Percentiles rank a stretch among this genome's conserved stretches.
Evolutionary conservation across 371 early-diverging fungal genomes (phyloP).

Genomic region (Lichtheimia ramosa): DNA sequence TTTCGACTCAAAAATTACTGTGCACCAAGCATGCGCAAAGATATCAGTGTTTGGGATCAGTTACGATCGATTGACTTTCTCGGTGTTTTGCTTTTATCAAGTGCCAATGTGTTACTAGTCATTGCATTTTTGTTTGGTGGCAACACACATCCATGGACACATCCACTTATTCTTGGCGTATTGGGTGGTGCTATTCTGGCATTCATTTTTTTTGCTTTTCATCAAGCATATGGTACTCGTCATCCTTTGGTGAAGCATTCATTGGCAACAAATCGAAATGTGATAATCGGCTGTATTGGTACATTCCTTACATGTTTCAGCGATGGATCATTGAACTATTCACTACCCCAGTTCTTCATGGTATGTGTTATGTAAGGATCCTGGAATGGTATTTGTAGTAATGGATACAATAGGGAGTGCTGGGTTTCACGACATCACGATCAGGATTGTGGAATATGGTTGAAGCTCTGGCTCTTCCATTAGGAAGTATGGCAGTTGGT

Average conservation of each 20-base stretch:
- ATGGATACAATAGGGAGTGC: background rate
- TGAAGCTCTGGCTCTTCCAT: slow-evolving; percentile 1
- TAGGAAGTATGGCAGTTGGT: background rate
- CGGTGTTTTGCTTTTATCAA: slow-evolving; percentile 48
- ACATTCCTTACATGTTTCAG: slow-evolving; percentile 33
- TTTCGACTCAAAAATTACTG: slow-evolving; percentile 23
- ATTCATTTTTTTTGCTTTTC: slow-evolving; percentile 42
- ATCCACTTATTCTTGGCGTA: slow-evolving; percentile 53
- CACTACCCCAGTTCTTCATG: slow-evolving; percentile 36
- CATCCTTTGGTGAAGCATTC: slow-evolving; percentile 28
- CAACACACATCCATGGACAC: slow-evolving; percentile 43
- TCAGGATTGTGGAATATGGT: slow-evolving; percentile 3
- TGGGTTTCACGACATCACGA: background rate
- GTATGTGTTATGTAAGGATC: slow-evolving; percentile 10
- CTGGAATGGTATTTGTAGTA: too few relatives aligned
- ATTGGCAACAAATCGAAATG: slow-evolving; percentile 27
- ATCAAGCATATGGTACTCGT: slow-evolving; percentile 61
- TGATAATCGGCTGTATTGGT: slow-evolving; percentile 19
- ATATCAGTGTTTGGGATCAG: slow-evolving; percentile 10
- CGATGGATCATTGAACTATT: slow-evolving; percentile 21
- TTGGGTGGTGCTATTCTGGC: slow-evolving; percentile 39
- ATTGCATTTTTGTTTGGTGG: slow-evolving; percentile 61
- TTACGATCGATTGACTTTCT: slow-evolving; percentile 60
- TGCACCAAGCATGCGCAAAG: background rate
- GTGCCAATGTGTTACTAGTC: slow-evolving; percentile 51